Conservation (phyloP, 2,329 filamentous ascomycete species). For the Alternaria arbusti region DNA sequence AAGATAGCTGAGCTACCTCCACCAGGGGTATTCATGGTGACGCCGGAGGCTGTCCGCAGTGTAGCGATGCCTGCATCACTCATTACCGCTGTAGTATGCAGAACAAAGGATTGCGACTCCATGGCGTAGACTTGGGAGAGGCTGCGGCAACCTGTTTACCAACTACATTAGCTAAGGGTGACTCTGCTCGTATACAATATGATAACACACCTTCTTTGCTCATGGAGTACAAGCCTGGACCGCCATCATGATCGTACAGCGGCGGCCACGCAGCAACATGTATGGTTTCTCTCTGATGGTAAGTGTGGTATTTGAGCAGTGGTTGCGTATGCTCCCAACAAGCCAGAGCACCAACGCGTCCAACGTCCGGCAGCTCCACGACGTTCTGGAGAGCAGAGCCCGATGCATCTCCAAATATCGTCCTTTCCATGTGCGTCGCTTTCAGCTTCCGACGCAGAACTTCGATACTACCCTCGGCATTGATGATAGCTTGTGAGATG, state of each 20-base stretch:
- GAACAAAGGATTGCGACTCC: slow-evolving; percentile 62
- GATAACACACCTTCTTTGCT: slow-evolving; percentile 39
- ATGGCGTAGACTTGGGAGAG: slow-evolving; percentile 64
- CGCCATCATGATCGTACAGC: slow-evolving; percentile 37
- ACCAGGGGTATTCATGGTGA: slow-evolving; percentile 53
- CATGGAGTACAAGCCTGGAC: slow-evolving; percentile 47
- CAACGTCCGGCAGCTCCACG: slow-evolving; percentile 37
- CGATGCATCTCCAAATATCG: slow-evolving; percentile 51
- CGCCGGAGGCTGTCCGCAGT: slow-evolving; percentile 52
- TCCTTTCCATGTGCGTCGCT: slow-evolving; percentile 54
- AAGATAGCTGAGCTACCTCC: slow-evolving; percentile 58
- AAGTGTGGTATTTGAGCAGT: slow-evolving; percentile 52
- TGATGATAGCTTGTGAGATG: slow-evolving; percentile 50
- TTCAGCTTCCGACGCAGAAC: slow-evolving; percentile 53
- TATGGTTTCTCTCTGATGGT: slow-evolving; percentile 48
- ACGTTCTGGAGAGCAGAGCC: slow-evolving; percentile 46
- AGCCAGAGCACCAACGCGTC: slow-evolving; percentile 38
- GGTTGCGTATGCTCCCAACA: slow-evolving; percentile 55
- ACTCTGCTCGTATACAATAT: neutral
- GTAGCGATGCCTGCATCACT: slow-evolving; percentile 52
- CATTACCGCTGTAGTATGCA: slow-evolving; percentile 60
- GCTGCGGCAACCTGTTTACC: neutral
- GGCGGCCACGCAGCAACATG: slow-evolving; percentile 53
- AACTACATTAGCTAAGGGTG: neutral
- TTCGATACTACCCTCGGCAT: slow-evolving; percentile 39